Percentiles rank a stretch among this genome's conserved stretches.
These are phyloP conservation scores for Galeopsis tetrahit DNA, from an alignment of 257 asterid genomes.

Conservation along the genomic window DNA sequence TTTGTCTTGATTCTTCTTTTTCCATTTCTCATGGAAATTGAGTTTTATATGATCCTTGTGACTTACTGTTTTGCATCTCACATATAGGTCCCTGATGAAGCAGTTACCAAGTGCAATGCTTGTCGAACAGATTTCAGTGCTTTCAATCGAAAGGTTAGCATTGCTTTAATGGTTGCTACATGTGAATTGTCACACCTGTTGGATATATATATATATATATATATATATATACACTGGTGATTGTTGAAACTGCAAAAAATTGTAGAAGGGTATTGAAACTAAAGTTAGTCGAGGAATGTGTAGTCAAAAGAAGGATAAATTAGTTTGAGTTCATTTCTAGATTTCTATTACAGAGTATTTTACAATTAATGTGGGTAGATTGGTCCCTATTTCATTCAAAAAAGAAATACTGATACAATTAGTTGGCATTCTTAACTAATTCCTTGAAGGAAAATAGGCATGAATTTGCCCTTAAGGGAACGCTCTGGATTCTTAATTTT, in stretches of 20 bases:
- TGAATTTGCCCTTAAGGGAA: not conserved
- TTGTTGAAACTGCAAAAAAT: not conserved
- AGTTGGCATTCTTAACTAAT: not conserved
- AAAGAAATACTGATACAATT: not conserved
- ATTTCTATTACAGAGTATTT: not conserved
- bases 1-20: conserved; percentile 18
- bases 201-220: too few species aligned
- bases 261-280: conserved; percentile 12
- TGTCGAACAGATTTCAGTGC: conserved; percentile 77
- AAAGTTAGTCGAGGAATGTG: not conserved
- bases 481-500: not conserved
- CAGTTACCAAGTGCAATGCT: conserved; percentile 68
- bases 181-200: conserved; percentile 3
- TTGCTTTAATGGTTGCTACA: conserved; percentile 20
- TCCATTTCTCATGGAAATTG: not conserved
- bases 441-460: not conserved
- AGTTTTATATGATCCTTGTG: conserved; percentile 1
- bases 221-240: not conserved
- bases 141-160: conserved; percentile 73
- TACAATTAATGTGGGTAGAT: not conserved
- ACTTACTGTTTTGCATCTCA: conserved; percentile 25
- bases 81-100: conserved; percentile 89
- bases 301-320: not conserved
- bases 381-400: not conserved
- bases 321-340: not conserved